phyloP scores from a whole-genome alignment of 164 flowering plant genomes.

The Annona cherimola region DNA sequence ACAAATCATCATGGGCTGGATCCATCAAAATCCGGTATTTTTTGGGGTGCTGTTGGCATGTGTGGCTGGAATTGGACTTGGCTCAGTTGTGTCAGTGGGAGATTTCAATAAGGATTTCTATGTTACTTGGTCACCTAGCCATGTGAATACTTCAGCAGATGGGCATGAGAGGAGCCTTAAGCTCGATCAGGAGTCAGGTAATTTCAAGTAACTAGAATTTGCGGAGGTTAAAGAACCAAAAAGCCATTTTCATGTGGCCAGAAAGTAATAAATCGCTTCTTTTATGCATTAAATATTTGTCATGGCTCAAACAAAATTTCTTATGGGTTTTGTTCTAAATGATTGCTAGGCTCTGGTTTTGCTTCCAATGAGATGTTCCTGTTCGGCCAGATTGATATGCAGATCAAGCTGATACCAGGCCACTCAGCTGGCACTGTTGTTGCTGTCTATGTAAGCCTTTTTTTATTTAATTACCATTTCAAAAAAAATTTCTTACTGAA shows the following conservation, averaged over 20 bases:
- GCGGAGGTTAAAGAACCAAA: no score
- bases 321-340: neutral
- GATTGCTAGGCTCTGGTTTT: slow-evolving; percentile 60
- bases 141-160: slow-evolving; percentile 75
- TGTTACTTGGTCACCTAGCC: slow-evolving; percentile 68
- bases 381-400: slow-evolving; percentile 83
- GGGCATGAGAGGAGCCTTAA: slow-evolving; percentile 56
- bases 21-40: slow-evolving; percentile 12
- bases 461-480: neutral
- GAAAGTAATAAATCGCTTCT: no score
- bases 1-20: slow-evolving; percentile 27
- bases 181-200: slow-evolving; percentile 80
- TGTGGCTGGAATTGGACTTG: slow-evolving; percentile 24
- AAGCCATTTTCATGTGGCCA: no score
- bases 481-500: neutral
- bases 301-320: neutral
- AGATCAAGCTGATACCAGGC: slow-evolving; percentile 71
- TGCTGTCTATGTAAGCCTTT: slow-evolving; percentile 63
- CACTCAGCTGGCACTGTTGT: slow-evolving; percentile 82
- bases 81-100: slow-evolving; percentile 74
- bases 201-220: neutral
- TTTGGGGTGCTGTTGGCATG: slow-evolving; percentile 16
- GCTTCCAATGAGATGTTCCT: slow-evolving; percentile 72
- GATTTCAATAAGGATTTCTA: slow-evolving; percentile 82
- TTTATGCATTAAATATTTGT: no score